Conservation (phyloP, 352 stramenopile species). For the Blastocystis sp. region DNA sequence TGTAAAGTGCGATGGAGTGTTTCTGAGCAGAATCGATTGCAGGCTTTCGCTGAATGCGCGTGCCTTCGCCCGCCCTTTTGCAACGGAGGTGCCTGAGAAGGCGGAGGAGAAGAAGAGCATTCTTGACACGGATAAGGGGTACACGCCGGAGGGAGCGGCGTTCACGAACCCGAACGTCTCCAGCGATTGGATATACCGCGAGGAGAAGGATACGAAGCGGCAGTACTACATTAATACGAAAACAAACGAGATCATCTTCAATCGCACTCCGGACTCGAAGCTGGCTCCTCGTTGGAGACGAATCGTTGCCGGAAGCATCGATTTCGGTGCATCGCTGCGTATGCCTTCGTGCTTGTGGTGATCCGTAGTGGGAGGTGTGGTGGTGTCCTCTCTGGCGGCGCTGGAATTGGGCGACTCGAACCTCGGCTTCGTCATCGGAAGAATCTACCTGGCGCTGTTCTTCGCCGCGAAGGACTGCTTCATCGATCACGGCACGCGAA, state of each 20-base stretch:
- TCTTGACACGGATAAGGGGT: slow-evolving; percentile 13
- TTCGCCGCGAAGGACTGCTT: slow-evolving; percentile 49
- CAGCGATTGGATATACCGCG: slow-evolving; percentile 38
- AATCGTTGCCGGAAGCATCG: slow-evolving; percentile 26
- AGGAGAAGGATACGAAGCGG: slow-evolving; percentile 30
- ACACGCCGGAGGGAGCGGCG: slow-evolving; percentile 37
- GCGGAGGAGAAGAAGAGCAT: neutral
- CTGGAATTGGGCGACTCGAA: slow-evolving; percentile 50
- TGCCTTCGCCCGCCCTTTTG: neutral
- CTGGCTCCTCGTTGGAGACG: slow-evolving; percentile 20
- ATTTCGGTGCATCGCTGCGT: slow-evolving; percentile 13
- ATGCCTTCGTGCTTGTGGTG: neutral
- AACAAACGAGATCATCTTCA: slow-evolving; percentile 35
- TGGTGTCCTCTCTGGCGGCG: slow-evolving; percentile 7
- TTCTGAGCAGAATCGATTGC: neutral
- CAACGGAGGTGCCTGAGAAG: neutral
- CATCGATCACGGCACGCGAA: slow-evolving; percentile 24
- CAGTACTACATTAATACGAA: slow-evolving; percentile 49
- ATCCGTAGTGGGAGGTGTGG: slow-evolving; percentile 31
- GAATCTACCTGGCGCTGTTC: slow-evolving; percentile 27
- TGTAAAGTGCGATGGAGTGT: no score
- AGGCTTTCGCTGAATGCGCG: neutral
- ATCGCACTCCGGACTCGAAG: slow-evolving; percentile 21
- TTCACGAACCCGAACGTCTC: slow-evolving; percentile 46
- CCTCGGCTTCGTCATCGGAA: slow-evolving; percentile 10